Evolutionary conservation across 2,329 filamentous ascomycete genomes (phyloP), one percentile per base, ranked within the genome.

Genomic region (Paraphaeosphaeria sporulosa): DNA sequence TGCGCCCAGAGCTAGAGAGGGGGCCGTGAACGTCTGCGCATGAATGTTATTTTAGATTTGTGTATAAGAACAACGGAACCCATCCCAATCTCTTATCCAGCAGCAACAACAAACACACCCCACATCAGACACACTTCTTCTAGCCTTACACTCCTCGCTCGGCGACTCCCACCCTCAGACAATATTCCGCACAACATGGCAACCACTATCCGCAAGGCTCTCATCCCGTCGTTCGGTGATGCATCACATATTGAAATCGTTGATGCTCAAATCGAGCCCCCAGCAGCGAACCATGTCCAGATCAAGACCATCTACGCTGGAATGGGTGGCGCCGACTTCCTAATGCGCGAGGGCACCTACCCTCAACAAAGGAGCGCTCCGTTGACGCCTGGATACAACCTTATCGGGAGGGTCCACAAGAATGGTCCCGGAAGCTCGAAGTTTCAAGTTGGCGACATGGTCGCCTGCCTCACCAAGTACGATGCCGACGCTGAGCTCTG

Each of bases 261-360:
- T 32, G 71, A 66, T 3, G 70, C 72, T 3, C 67, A 75, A 6
- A 77, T 81, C 46, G 57, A 77, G 1, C 69, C 79, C 5, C 83
- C 83, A 21, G 68, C 75, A 13, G 72, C 77, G 9, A 69, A 78
- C 30, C 74, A 85, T 57, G 82, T 84, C 27, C 83, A 82, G 53
- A 75, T 84, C 59, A 78, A 79, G 52, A 79, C 83, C 59, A 67
- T 82, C 57, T 83, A 83, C 71, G 69, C 82, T 2, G 80, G 81
- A 52, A 84, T 85, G 71, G 76, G 77, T 1, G 83, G 83, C 38
- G 70, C 76, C 60, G 83, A 85, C 65, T 77, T 84, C 68, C 79
- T 80, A 62, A 85, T 85, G 83, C 80, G 83, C 23, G 70, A 78
- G 21, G 83, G 83, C 57, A 64, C 62, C n/a, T 85, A 85, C 62